A percentile compares a stretch with the other conserved stretches of the same genome.
Conservation (phyloP, 345 rosid species). For the Orychophragmus violaceus region DNA sequence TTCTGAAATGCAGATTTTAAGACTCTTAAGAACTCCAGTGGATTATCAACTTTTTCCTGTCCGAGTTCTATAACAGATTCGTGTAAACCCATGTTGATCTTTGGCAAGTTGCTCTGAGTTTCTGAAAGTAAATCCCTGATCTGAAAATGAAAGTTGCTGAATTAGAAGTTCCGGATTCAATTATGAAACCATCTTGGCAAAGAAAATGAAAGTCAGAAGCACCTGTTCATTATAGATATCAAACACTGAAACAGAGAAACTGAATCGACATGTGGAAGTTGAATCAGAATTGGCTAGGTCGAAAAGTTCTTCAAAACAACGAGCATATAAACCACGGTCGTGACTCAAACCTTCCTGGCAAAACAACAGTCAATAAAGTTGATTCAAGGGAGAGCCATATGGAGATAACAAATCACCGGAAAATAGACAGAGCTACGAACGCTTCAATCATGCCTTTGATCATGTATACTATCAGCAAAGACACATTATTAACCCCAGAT, state of each 20-base stretch:
- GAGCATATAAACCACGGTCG: slow-evolving; percentile 94
- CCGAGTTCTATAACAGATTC: slow-evolving; percentile 54
- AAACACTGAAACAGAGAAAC: slow-evolving; percentile 69
- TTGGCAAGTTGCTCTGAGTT: slow-evolving; percentile 45
- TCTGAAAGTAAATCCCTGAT: slow-evolving; percentile 65
- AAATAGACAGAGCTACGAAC: too few relatives aligned
- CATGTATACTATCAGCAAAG: background rate
- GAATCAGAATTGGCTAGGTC: slow-evolving; percentile 89
- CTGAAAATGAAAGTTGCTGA: slow-evolving; percentile 38
- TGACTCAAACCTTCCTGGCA: slow-evolving; percentile 87
- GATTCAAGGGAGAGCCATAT: slow-evolving; percentile 7
- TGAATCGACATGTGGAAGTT: slow-evolving; percentile 66
- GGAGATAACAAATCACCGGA: too few relatives aligned
- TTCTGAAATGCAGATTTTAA: slow-evolving; percentile 64
- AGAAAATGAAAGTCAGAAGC: slow-evolving; percentile 8
- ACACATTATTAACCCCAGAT: background rate
- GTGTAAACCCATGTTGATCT: slow-evolving; percentile 46
- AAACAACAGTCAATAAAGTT: slow-evolving; percentile 22
- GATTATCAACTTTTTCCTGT: slow-evolving; percentile 70
- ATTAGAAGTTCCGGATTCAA: slow-evolving; percentile 18
- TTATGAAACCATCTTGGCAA: slow-evolving; percentile 13
- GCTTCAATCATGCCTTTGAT: background rate
- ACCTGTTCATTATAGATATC: slow-evolving; percentile 97
- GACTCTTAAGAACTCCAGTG: slow-evolving; percentile 66
- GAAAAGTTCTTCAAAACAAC: slow-evolving; percentile 92